Conservation (phyloP, 139 green algal genomes). For the Nannochloris sp. region DNA sequence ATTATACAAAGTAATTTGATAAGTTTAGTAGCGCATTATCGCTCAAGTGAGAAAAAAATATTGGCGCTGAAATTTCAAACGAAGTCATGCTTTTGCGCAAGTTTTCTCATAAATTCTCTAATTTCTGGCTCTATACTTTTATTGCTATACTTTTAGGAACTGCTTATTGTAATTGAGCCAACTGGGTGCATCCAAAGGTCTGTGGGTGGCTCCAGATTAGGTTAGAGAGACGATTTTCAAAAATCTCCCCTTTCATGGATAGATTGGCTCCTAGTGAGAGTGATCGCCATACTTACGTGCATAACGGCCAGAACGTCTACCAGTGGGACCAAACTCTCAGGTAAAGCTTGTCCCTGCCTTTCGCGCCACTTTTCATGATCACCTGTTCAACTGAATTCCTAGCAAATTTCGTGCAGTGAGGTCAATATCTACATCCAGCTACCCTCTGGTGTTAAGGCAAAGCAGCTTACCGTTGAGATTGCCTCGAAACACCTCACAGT, state of each 20-base stretch:
- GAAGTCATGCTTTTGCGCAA: no score
- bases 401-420: slow-evolving; percentile 28
- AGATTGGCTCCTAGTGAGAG: slow-evolving; percentile 36
- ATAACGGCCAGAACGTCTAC: slow-evolving; percentile 61
- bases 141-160: no score
- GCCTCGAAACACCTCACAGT: slow-evolving; percentile 45
- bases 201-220: no score
- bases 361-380: neutral
- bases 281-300: slow-evolving; percentile 35
- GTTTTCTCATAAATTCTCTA: no score
- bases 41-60: no score
- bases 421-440: slow-evolving; percentile 77
- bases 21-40: no score
- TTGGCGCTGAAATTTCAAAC: no score
- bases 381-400: slow-evolving; percentile 5
- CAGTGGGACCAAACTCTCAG: slow-evolving; percentile 85
- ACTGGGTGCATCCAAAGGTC: no score
- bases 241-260: slow-evolving; percentile 23
- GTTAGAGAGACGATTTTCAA: neutral
- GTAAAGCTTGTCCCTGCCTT: neutral
- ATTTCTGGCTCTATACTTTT: no score
- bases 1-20: no score
- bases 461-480: slow-evolving; percentile 63
- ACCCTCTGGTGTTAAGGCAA: slow-evolving; percentile 56
- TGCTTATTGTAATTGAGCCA: no score